Evolutionary conservation across 345 rosid species (phyloP).

Genomic region (Alliaria petiolata): DNA sequence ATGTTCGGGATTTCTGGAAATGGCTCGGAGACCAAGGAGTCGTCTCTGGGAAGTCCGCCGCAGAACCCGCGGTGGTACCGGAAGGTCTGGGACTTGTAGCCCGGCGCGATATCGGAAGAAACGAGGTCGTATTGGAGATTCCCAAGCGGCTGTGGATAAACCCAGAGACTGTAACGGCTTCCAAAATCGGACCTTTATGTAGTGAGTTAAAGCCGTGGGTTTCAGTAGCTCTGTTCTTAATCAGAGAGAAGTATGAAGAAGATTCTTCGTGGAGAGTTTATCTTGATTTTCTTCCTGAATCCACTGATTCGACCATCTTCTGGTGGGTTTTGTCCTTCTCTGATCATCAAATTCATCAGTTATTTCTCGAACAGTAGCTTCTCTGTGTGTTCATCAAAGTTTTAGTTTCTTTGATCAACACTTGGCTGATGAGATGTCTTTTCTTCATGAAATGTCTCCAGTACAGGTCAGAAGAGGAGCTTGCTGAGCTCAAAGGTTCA

Average conservation of each 20-base stretch:
- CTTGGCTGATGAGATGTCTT: slow-evolving; percentile 32
- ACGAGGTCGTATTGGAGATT: slow-evolving; percentile 86
- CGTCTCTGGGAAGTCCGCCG: slow-evolving; percentile 53
- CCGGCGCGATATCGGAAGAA: slow-evolving; percentile 57
- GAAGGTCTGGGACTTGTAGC: slow-evolving; percentile 90
- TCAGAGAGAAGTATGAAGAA: slow-evolving; percentile 60
- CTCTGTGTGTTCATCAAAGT: no score
- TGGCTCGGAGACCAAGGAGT: slow-evolving; percentile 72
- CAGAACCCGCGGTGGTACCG: slow-evolving; percentile 50
- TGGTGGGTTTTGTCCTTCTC: slow-evolving; percentile 60
- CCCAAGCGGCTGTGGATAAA: slow-evolving; percentile 82
- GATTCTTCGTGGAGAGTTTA: slow-evolving; percentile 70
- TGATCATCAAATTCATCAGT: neutral
- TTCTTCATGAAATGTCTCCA: slow-evolving; percentile 49
- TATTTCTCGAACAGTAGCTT: no score
- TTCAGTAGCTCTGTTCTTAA: slow-evolving; percentile 76
- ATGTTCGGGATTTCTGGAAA: slow-evolving; percentile 67
- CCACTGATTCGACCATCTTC: slow-evolving; percentile 74
- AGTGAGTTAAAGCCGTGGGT: slow-evolving; percentile 85
- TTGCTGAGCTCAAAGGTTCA: slow-evolving; percentile 83
- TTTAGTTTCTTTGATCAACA: no score
- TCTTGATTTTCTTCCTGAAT: slow-evolving; percentile 72
- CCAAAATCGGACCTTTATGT: slow-evolving; percentile 73
- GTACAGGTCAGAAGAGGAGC: slow-evolving; percentile 99
- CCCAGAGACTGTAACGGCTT: slow-evolving; percentile 69